These are phyloP conservation scores for Linum lewisii DNA, from an alignment of 345 rosid genomes.

Conservation along the genomic window DNA sequence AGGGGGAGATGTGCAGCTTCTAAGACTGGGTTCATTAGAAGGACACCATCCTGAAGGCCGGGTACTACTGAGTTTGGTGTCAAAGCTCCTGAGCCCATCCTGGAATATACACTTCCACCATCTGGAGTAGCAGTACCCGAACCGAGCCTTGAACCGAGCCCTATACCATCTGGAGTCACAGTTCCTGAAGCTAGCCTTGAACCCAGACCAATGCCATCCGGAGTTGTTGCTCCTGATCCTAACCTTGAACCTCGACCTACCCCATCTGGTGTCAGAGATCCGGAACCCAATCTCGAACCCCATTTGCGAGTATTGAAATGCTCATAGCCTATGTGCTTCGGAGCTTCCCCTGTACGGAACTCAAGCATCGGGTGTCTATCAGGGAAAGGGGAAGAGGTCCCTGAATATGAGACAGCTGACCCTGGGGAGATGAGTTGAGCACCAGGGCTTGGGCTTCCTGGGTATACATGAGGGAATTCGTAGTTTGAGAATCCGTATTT, in stretches of 20 bases:
- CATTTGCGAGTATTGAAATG: constrained; percentile 62
- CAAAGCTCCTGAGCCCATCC: constrained; percentile 59
- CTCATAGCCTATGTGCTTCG: constrained; percentile 57
- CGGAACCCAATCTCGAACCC: constrained; percentile 63
- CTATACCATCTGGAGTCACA: constrained; percentile 1
- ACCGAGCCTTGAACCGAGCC: constrained; percentile 1
- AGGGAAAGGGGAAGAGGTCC: constrained; percentile 81
- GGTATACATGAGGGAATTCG: constrained; percentile 57
- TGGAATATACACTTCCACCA: constrained; percentile 48
- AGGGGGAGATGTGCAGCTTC: constrained; percentile 42
- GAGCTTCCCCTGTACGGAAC: constrained; percentile 52
- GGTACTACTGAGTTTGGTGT: constrained; percentile 58
- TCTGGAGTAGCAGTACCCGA: constrained; percentile 49
- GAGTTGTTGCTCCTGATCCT: constrained; percentile 73
- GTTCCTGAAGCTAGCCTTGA: constrained; percentile 68
- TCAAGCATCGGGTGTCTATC: constrained; percentile 53
- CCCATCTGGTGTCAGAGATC: constrained; percentile 23
- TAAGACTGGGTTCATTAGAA: constrained; percentile 31
- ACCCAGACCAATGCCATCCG: constrained; percentile 60
- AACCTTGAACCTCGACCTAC: constrained; percentile 19
- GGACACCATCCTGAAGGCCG: constrained; percentile 27
- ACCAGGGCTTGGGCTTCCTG: constrained; percentile 91
- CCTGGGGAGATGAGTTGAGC: constrained; percentile 77
- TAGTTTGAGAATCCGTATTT: constrained; percentile 59
- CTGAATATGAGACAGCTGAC: constrained; percentile 65